phyloP scores from a whole-genome alignment of 345 rosid genomes.

The Bruguiera sexangula region DNA sequence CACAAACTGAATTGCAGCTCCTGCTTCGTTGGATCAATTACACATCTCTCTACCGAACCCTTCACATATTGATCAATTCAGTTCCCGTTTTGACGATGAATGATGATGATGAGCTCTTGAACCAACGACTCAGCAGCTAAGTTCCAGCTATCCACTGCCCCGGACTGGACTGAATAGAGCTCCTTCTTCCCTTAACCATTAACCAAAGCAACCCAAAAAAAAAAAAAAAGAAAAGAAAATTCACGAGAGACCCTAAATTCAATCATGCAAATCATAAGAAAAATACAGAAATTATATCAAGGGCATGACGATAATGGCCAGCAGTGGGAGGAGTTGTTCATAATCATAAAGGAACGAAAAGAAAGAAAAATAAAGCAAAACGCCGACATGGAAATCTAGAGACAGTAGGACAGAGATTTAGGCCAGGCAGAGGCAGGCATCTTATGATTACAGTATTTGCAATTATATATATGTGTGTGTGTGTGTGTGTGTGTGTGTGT shows the following conservation, averaged over 20 bases:
- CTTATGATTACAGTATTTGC: not conserved
- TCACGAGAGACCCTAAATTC: not conserved
- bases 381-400: no score
- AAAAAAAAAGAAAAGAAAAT: no score
- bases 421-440: not conserved
- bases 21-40: conserved; percentile 45
- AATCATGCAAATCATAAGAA: no score
- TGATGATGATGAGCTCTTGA: conserved; percentile 34
- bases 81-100: not conserved
- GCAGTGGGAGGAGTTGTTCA: no score
- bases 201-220: not conserved
- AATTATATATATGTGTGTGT: no score
- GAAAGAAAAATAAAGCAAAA: not conserved
- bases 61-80: no score
- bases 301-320: no score
- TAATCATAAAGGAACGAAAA: not conserved
- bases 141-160: conserved; percentile 26
- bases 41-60: conserved; percentile 11
- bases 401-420: not conserved
- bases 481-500: no score
- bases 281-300: no score
- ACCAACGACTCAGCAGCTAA: conserved; percentile 50
- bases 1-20: conserved; percentile 32
- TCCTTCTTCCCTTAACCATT: conserved; percentile 15
- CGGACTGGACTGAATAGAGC: conserved; percentile 46